phyloP scores from a whole-genome alignment of 805 yeast species.

The Starmerella vaccinii region DNA sequence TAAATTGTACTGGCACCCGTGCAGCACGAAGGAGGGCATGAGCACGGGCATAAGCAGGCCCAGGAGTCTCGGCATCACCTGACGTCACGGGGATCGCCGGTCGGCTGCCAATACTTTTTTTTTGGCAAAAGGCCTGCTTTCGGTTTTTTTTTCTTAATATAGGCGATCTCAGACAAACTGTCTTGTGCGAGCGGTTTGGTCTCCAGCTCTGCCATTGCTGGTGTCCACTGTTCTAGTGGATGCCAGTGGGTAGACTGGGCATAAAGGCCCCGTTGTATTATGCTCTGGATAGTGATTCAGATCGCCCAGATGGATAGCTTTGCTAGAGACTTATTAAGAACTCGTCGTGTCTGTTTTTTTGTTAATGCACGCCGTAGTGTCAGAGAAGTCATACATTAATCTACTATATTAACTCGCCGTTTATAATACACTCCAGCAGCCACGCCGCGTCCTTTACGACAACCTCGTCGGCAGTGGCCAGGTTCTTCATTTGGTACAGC shows the following conservation, averaged over 20 bases:
- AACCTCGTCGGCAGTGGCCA: constrained; percentile 16
- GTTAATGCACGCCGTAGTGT: constrained; percentile 26
- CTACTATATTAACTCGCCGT: constrained; percentile 20
- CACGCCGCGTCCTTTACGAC: constrained; percentile 25
- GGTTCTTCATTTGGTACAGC: constrained; percentile 13
- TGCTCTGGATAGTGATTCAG: constrained; percentile 28
- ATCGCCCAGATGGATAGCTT: constrained; percentile 24
- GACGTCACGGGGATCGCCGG: not conserved
- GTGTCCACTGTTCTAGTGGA: constrained; percentile 21
- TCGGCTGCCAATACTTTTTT: not conserved
- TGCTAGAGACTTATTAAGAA: constrained; percentile 27
- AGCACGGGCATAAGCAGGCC: no score
- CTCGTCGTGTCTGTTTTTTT: constrained; percentile 23
- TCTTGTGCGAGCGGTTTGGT: constrained; percentile 12
- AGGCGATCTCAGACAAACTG: constrained; percentile 28
- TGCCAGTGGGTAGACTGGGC: not conserved
- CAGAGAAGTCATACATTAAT: constrained; percentile 29
- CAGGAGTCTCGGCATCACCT: not conserved
- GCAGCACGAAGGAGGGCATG: not conserved
- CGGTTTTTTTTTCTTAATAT: not conserved
- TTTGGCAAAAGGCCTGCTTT: no score
- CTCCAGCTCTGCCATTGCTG: constrained; percentile 1
- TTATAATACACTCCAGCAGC: constrained; percentile 29
- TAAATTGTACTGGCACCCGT: not conserved
- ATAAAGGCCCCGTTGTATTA: constrained; percentile 1